Percentiles rank a stretch among this genome's conserved stretches.
phyloP scores from a whole-genome alignment of 2,329 filamentous ascomycete species.

The Coniochaeta hoffmannii region DNA sequence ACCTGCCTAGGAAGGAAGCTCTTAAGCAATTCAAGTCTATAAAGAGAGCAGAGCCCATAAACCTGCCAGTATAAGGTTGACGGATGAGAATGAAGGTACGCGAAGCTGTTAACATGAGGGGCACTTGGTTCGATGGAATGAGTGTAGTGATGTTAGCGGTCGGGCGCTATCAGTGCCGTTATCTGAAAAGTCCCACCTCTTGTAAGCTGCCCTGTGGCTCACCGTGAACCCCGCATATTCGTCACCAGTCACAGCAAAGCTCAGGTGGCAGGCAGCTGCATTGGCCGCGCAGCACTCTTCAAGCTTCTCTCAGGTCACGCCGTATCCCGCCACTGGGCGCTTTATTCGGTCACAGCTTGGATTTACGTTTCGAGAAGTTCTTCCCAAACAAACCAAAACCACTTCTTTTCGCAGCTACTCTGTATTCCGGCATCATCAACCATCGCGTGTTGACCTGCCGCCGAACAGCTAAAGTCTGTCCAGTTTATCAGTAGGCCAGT shows the following conservation, averaged over 20 bases:
- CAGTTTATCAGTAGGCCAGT: slow-evolving; percentile 2
- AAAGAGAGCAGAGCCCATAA: too few species aligned
- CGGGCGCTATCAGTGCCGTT: too few species aligned
- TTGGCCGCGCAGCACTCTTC: neutral
- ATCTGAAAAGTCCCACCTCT: too few species aligned
- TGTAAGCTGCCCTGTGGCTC: neutral
- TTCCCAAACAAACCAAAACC: neutral
- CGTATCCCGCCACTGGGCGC: neutral
- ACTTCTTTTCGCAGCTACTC: neutral
- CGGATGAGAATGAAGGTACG: too few species aligned
- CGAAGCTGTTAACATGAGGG: too few species aligned
- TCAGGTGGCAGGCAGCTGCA: slow-evolving; percentile 1
- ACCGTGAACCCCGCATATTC: neutral
- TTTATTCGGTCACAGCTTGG: neutral
- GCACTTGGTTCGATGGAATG: too few species aligned
- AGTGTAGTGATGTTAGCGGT: too few species aligned
- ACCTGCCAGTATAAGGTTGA: too few species aligned
- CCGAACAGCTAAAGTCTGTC: neutral
- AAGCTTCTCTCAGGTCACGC: neutral
- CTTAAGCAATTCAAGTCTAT: too few species aligned
- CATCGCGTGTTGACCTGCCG: neutral
- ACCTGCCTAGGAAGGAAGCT: too few species aligned
- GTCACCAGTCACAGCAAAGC: neutral
- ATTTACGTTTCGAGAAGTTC: neutral
- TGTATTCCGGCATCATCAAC: slow-evolving; percentile 7